A percentile compares a stretch with the other conserved stretches of the same genome.
phyloP scores from a whole-genome alignment of 2,329 filamentous ascomycete genomes.

The Tolypocladium endophyticum region DNA sequence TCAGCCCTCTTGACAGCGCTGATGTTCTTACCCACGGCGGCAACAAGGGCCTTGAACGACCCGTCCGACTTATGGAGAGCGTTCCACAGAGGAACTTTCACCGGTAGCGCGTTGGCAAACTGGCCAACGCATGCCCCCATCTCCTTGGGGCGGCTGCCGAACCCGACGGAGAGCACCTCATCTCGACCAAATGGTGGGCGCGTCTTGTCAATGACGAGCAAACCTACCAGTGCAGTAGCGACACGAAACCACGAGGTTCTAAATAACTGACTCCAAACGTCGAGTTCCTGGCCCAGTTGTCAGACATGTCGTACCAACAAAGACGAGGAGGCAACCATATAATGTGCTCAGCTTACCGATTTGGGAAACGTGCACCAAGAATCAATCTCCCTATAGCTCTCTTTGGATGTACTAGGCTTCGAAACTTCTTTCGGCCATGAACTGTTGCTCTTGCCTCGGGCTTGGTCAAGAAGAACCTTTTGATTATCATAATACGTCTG shows the following conservation, averaged over 20 bases:
- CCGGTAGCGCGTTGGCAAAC: slow-evolving; percentile 7
- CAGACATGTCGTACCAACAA: background rate
- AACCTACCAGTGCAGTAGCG: slow-evolving; percentile 2
- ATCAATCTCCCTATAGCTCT: slow-evolving; percentile 1
- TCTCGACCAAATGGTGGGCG: slow-evolving; percentile 3
- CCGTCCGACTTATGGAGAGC: background rate
- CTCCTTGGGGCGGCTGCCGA: slow-evolving; percentile 4
- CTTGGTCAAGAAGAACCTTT: slow-evolving; percentile 1
- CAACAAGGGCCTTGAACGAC: slow-evolving; percentile 3
- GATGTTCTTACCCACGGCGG: slow-evolving; percentile 5
- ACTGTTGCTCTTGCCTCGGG: background rate
- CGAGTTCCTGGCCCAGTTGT: slow-evolving; percentile 1
- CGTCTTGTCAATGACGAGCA: slow-evolving; percentile 4
- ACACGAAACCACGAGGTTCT: slow-evolving; percentile 7
- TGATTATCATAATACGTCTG: slow-evolving; percentile 1
- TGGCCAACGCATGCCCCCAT: slow-evolving; percentile 5
- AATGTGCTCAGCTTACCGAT: background rate
- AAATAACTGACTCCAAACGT: slow-evolving; percentile 3
- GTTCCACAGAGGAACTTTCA: slow-evolving; percentile 6
- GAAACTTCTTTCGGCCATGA: background rate
- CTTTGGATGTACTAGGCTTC: background rate
- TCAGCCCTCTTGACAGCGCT: slow-evolving; percentile 6
- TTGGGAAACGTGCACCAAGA: slow-evolving; percentile 3
- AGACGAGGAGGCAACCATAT: background rate
- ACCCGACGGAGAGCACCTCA: slow-evolving; percentile 5